phyloP scores from a whole-genome alignment of 495 filamentous ascomycete species.

The Evernia prunastri region DNA sequence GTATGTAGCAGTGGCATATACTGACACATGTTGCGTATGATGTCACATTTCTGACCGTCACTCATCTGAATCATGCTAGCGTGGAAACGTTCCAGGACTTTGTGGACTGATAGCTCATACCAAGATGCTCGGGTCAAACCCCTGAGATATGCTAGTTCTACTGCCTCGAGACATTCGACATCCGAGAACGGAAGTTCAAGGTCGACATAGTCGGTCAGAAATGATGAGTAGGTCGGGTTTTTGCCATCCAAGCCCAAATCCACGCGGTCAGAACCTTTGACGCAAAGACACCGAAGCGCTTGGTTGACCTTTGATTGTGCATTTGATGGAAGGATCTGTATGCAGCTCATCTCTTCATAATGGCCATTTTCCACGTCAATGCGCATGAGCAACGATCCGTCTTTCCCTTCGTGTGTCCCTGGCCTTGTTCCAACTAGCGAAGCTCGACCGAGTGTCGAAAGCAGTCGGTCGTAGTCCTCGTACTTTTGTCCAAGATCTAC shows the following conservation, averaged over 20 bases:
- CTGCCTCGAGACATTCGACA: constrained; percentile 16
- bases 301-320: constrained; percentile 16
- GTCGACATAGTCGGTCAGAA: constrained; percentile 25
- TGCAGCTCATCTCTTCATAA: constrained; percentile 23
- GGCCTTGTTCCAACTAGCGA: constrained; percentile 5
- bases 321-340: constrained; percentile 25
- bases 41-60: neutral
- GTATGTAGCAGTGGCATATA: constrained; percentile 23
- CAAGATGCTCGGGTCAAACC: constrained; percentile 8
- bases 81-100: constrained; percentile 16
- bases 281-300: constrained; percentile 22
- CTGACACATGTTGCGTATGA: constrained; percentile 13
- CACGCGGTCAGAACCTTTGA: constrained; percentile 8
- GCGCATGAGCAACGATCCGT: constrained; percentile 7
- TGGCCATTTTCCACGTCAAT: constrained; percentile 9
- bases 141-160: neutral
- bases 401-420: neutral
- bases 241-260: constrained; percentile 6
- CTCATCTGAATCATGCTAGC: neutral
- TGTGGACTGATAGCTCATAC: neutral
- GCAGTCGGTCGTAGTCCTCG: constrained; percentile 8
- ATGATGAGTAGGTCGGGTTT: constrained; percentile 13
- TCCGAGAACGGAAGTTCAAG: constrained; percentile 23
- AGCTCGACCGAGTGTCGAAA: constrained; percentile 13
- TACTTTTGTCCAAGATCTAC: constrained; percentile 9